These are phyloP conservation scores for Microsporum canis DNA, from an alignment of 2,329 filamentous ascomycete genomes.

Conservation along the genomic window DNA sequence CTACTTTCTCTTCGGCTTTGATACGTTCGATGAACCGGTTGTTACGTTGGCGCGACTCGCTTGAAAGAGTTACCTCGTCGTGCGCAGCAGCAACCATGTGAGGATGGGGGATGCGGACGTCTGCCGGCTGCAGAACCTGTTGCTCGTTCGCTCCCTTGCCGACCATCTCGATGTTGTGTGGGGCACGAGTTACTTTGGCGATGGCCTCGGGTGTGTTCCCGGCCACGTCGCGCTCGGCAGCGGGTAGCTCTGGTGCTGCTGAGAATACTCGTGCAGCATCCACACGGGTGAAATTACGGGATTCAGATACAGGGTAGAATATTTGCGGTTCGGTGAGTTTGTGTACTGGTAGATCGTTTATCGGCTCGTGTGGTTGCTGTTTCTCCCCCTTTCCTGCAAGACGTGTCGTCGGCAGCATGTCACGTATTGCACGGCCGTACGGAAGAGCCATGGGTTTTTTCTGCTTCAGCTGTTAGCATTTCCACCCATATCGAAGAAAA, in stretches of 20 bases:
- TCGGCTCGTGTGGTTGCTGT: constrained; percentile 44
- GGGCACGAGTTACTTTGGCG: constrained; percentile 21
- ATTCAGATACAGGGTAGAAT: constrained; percentile 54
- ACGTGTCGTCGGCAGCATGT: constrained; percentile 66
- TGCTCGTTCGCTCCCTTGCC: constrained; percentile 35
- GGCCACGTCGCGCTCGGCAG: constrained; percentile 17
- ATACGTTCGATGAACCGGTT: constrained; percentile 37
- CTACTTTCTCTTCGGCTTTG: constrained; percentile 29
- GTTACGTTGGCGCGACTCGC: constrained; percentile 24
- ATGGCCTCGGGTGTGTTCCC: constrained; percentile 27
- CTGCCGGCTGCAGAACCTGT: constrained; percentile 48
- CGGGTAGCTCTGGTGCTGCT: constrained; percentile 29
- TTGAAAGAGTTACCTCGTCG: constrained; percentile 30
- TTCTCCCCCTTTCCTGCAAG: constrained; percentile 29
- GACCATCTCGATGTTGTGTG: constrained; percentile 29
- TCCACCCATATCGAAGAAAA: too few species aligned
- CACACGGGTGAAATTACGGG: constrained; percentile 52
- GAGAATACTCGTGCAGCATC: constrained; percentile 53
- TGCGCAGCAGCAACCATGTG: constrained; percentile 44
- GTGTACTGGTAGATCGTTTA: constrained; percentile 54
- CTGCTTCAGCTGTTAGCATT: constrained; percentile 36
- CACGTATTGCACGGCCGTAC: constrained; percentile 63
- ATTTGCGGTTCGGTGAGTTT: constrained; percentile 44
- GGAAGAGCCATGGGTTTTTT: constrained; percentile 63
- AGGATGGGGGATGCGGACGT: constrained; percentile 53